Base-by-base conservation (phyloP, 345 rosid species). In the Limnanthes douglasii region DNA sequence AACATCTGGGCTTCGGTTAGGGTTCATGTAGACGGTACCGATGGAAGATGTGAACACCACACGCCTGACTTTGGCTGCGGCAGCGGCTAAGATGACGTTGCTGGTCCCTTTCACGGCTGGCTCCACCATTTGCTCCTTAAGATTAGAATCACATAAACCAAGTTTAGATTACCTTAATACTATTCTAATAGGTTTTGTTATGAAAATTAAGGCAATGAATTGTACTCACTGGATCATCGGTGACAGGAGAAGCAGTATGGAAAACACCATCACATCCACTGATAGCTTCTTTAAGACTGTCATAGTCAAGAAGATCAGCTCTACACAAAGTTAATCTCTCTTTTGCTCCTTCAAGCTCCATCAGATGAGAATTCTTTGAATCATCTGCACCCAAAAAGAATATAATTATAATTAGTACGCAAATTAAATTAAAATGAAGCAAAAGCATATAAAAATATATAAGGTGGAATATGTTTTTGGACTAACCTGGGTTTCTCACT, bases 181-280 rank as follows among this genome's bases (percentile, higher is more conserved):
- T n/a, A n/a, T n/a, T n/a, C n/a, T n/a, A n/a, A n/a, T n/a, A n/a
- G n/a, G n/a, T n/a, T n/a, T n/a, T n/a, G n/a, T n/a, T n/a, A n/a
- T n/a, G n/a, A n/a, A n/a, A n/a, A n/a, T n/a, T n/a, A n/a, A n/a
- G n/a, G n/a, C n/a, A n/a, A n/a, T n/a, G n/a, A 35, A 15, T 15
- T n/a, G 21, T 4, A 63, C 82, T 61, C 15, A 90, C 98, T 7
- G 98, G 98, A 45, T 84, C 96, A 25, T 90, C 96, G 8, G 96
- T 90, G 53, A 84, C 81, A 0, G 98, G 98, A 36, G 94, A 90
- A 37, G 98, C 98, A 6, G 94, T 65, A 36, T 90, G 98, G 60
- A 90, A 68, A 43, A 90, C 98, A n/a, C 98, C 98, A 28, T 80
- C 72, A 21, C 98, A 90, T 2, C 88, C 98, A 6, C 13, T 29